Evolutionary conservation across 371 early-diverging fungal genomes (phyloP), one percentile per base, ranked within the genome.

Genomic region (Apophysomyces sp.): DNA sequence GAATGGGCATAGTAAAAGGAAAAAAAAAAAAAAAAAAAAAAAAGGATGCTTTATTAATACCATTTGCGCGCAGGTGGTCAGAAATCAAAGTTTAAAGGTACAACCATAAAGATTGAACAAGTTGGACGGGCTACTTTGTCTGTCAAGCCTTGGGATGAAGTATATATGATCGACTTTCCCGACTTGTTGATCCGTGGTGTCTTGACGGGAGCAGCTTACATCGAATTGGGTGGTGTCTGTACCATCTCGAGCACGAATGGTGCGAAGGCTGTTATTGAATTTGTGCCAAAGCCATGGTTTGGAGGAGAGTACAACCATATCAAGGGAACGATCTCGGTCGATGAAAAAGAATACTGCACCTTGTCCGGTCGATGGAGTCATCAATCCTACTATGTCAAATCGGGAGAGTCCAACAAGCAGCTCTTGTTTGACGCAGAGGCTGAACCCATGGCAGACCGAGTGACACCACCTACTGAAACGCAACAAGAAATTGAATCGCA

Each of bases 1-100:
- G n/a, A n/a, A n/a, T n/a, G n/a, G n/a, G n/a, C n/a, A n/a, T n/a
- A n/a, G n/a, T n/a, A n/a, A n/a, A n/a, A n/a, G n/a, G n/a, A n/a
- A n/a, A n/a, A n/a, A n/a, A n/a, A n/a, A n/a, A n/a, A n/a, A n/a
- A n/a, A n/a, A n/a, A n/a, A n/a, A n/a, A n/a, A n/a, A n/a, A n/a
- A n/a, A n/a, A n/a, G n/a, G n/a, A n/a, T n/a, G n/a, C n/a, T n/a
- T n/a, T n/a, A n/a, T n/a, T n/a, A n/a, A n/a, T n/a, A n/a, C n/a
- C n/a, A n/a, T n/a, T n/a, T n/a, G n/a, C n/a, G 11, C 11, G 15
- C 37, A 78, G 78, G 71, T 66, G 80, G 80, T 30, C 87, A 88
- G 74, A 87, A 88, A 66, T 83, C 86, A 11, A 86, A 85, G 57
- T 87, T 89, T 67, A 83, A 83, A 68, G 85, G 85, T 32, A 85